Evolutionary conservation across 352 stramenopile species (phyloP).

Genomic region (Phytophthora quininea): DNA sequence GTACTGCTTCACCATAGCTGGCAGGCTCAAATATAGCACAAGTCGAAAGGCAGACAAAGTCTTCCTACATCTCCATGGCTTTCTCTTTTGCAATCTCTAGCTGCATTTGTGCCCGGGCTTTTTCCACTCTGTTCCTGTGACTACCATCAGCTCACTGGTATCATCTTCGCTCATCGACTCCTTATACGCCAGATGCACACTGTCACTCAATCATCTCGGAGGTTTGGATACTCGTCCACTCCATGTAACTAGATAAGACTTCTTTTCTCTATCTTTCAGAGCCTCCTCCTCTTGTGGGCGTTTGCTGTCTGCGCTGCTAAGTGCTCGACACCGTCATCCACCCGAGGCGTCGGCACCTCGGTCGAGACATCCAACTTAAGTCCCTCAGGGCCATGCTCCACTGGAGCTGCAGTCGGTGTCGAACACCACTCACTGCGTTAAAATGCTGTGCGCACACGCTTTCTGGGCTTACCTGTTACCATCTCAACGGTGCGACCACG

Average conservation of each 20-base stretch:
- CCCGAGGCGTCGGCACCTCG: not conserved
- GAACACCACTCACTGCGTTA: not conserved
- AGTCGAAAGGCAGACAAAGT: slow-evolving; percentile 4
- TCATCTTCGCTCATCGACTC: not conserved
- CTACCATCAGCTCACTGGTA: not conserved
- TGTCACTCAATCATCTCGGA: slow-evolving; percentile 2
- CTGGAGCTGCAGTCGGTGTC: not conserved
- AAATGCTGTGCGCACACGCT: not conserved
- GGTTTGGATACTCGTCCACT: slow-evolving; percentile 8
- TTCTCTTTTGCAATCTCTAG: slow-evolving; percentile 12
- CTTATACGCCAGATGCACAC: not conserved
- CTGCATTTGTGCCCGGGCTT: slow-evolving; percentile 7
- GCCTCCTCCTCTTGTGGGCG: not conserved
- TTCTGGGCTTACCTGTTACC: not conserved
- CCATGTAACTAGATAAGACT: slow-evolving; percentile 3
- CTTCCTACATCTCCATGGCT: slow-evolving; percentile 6
- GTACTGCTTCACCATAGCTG: not conserved
- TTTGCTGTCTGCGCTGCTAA: not conserved
- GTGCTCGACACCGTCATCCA: not conserved
- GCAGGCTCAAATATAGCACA: slow-evolving; percentile 1
- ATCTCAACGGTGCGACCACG: not conserved
- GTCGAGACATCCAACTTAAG: not conserved
- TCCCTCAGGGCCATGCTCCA: not conserved
- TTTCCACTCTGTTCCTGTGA: not conserved
- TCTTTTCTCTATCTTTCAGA: not conserved